phyloP scores from a whole-genome alignment of 2,329 filamentous ascomycete species.

The Tolypocladium amazonense region DNA sequence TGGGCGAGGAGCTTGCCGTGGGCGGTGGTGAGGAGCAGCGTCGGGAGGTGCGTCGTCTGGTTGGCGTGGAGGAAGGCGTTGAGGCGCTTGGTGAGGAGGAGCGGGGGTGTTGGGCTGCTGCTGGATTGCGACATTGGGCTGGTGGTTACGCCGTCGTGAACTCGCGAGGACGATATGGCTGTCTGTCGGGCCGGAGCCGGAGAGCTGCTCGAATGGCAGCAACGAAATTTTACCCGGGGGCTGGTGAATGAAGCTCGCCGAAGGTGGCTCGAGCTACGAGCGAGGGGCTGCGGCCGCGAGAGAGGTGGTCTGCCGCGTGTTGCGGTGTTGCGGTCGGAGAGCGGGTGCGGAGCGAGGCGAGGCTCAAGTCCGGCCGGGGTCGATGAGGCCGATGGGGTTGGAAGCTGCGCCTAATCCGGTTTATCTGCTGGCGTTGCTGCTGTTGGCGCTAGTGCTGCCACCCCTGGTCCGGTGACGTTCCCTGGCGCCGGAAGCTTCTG shows the following conservation, averaged over 20 bases:
- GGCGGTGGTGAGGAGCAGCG: conserved; percentile 47
- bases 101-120: conserved; percentile 35
- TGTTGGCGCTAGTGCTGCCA: not conserved
- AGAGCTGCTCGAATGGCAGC: not conserved
- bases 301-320: not conserved
- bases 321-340: not conserved
- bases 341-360: not conserved
- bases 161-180: not conserved
- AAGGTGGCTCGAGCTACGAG: not conserved
- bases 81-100: conserved; percentile 56
- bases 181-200: not conserved
- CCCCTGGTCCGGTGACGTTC: not conserved
- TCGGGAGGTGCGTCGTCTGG: conserved; percentile 45
- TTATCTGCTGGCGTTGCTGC: not conserved
- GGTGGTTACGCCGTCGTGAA: not conserved
- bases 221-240: not conserved
- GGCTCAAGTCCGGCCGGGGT: not conserved
- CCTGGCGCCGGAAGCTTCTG: not conserved
- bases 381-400: not conserved
- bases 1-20: conserved; percentile 55
- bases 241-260: not conserved
- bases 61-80: conserved; percentile 50
- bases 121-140: conserved; percentile 1
- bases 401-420: not conserved
- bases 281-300: not conserved